Conservation (phyloP, 1,139 yeast species). For the Yamadazyma taylorii region DNA sequence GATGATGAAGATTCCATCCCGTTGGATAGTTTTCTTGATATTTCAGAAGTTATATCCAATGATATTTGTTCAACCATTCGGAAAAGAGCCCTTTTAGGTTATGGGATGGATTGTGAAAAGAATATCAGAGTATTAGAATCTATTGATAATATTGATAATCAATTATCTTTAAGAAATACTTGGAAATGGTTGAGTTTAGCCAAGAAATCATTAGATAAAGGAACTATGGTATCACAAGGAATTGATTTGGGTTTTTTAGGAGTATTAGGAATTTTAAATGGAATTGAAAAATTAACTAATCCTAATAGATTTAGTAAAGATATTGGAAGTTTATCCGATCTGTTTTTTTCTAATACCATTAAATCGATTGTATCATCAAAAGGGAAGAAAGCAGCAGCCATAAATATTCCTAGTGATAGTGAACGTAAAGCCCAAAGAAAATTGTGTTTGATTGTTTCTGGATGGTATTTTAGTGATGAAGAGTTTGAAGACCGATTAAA, state of each 20-base stretch:
- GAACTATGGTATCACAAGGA: slow-evolving; percentile 64
- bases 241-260: slow-evolving; percentile 88
- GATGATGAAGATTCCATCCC: slow-evolving; percentile 33
- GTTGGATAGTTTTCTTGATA: slow-evolving; percentile 31
- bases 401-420: slow-evolving; percentile 48
- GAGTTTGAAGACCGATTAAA: slow-evolving; percentile 74
- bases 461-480: slow-evolving; percentile 82
- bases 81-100: slow-evolving; percentile 69
- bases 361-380: slow-evolving; percentile 42
- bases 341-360: slow-evolving; percentile 47
- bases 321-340: slow-evolving; percentile 36
- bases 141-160: slow-evolving; percentile 53
- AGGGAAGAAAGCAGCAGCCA: slow-evolving; percentile 46
- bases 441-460: slow-evolving; percentile 80
- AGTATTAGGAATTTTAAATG: slow-evolving; percentile 87
- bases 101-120: slow-evolving; percentile 65
- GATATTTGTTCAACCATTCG: slow-evolving; percentile 70
- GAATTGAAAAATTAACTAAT: slow-evolving; percentile 59
- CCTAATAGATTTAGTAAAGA: slow-evolving; percentile 51
- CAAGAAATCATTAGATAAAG: slow-evolving; percentile 62
- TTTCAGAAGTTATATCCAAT: slow-evolving; percentile 46
- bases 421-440: slow-evolving; percentile 65
- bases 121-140: slow-evolving; percentile 64
- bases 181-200: slow-evolving; percentile 91
- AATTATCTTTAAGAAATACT: slow-evolving; percentile 64